Evolutionary conservation across 208 protist species (phyloP), one percentile per base, ranked within the genome.

Genomic region (Crithidia sp.): DNA sequence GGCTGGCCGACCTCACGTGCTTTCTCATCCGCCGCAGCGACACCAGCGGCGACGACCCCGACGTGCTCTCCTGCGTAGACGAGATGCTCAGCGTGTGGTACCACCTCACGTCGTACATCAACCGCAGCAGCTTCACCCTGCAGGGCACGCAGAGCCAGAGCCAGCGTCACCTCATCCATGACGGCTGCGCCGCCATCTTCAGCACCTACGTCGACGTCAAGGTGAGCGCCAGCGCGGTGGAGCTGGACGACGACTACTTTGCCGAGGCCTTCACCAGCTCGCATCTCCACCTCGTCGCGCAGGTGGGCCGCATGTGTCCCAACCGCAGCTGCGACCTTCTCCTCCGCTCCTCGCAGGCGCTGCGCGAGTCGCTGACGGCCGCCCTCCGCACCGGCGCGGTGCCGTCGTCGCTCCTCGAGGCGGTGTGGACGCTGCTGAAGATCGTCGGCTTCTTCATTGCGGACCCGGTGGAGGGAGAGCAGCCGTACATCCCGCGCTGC

Each of bases 1-100:
- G 67, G 14, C 79, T 85, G 50, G 60, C 71, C 0, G 45, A 44
- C 17, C 60, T 85, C 62, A 85, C 83, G 4, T 19, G 47, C 14
- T 72, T 70, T 39, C 70, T 90, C 41, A 85, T 94, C 55, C 65
- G 57, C 16, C 54, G 82, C 58, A 83, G 87, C 55, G 67, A 56
- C 7, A 36, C 47, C 2, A 68, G 77, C 68, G 81, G 82, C 49
- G 80, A 88, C 45, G 79, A 91, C 68, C 84, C 89, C 7, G 68
- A 79, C 52, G 76, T 94, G 37, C 85, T 94, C 85, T 81, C 89
- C 37, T 81, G 79, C 47, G 68, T 96, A 14, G 87, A 96, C 60
- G 87, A 91, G 68, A 17, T 81, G 66, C 70, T 96, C 28, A 86
- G 83, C 53, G 70, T 76, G 37, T 93, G 88, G 88, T 82, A 70